A percentile compares a stretch with the other conserved stretches of the same genome.
Evolutionary conservation across 2,329 filamentous ascomycete species (phyloP).

Genomic region (Talaromyces sp.): DNA sequence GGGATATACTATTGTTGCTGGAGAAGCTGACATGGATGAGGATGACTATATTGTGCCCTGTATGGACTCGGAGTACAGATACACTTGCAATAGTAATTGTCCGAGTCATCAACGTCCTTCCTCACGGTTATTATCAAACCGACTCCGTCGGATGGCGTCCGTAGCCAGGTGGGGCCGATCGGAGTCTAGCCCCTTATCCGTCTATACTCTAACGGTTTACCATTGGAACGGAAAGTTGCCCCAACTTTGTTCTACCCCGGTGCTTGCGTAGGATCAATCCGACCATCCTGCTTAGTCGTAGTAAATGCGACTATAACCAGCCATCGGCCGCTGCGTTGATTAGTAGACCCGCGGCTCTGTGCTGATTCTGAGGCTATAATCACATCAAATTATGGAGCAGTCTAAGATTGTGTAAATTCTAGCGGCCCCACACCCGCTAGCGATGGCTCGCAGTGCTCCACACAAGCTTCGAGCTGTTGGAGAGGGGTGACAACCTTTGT

Average conservation of each 20-base stretch:
- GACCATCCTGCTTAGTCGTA: too few relatives aligned
- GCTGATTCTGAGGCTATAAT: too few relatives aligned
- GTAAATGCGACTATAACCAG: too few relatives aligned
- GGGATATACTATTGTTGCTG: not conserved
- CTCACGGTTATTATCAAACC: not conserved
- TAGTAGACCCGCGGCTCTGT: not conserved
- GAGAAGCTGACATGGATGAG: not conserved
- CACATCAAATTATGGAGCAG: too few relatives aligned
- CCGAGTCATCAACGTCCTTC: not conserved
- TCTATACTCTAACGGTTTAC: not conserved
- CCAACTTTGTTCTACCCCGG: not conserved
- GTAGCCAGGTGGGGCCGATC: not conserved
- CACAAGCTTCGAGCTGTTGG: not conserved
- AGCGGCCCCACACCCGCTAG: not conserved
- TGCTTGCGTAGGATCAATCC: not conserved
- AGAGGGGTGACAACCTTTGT: not conserved
- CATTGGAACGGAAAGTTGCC: not conserved
- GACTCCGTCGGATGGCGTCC: not conserved
- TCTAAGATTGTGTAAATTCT: not conserved
- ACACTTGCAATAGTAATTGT: not conserved
- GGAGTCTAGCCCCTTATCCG: not conserved
- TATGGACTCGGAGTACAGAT: not conserved
- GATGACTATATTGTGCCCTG: not conserved
- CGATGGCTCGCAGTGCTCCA: not conserved
- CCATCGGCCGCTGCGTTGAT: not conserved